Evolutionary conservation across 2,329 filamentous ascomycete genomes (phyloP).

Genomic region (Fusarium paranaense): DNA sequence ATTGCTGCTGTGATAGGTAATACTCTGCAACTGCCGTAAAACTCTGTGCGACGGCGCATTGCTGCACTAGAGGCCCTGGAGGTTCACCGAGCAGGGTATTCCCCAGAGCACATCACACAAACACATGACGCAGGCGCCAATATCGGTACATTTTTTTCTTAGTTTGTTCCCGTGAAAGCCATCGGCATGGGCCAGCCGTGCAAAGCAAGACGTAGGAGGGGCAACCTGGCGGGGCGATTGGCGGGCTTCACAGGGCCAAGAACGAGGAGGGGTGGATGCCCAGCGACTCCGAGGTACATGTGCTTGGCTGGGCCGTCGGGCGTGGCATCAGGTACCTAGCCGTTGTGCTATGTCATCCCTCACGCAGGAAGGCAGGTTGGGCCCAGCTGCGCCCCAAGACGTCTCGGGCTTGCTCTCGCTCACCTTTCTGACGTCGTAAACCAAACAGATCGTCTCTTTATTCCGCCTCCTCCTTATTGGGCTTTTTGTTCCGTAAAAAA

Average conservation of each 20-base stretch:
- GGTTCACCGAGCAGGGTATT: constrained; percentile 15
- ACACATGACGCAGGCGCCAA: constrained; percentile 1
- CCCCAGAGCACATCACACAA: constrained; percentile 18
- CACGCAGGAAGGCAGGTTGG: constrained; percentile 27
- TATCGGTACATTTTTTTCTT: constrained; percentile 35
- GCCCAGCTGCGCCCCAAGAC: constrained; percentile 42
- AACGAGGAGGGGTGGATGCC: constrained; percentile 30
- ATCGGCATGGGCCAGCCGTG: constrained; percentile 25
- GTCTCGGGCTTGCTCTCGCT: constrained; percentile 37
- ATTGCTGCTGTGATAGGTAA: constrained; percentile 9
- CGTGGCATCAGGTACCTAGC: constrained; percentile 14
- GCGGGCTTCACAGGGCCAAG: constrained; percentile 8
- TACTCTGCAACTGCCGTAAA: constrained; percentile 12
- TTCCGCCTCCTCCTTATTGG: constrained; percentile 21
- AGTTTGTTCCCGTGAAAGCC: constrained; percentile 10
- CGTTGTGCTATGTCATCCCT: constrained; percentile 41
- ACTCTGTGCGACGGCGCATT: constrained; percentile 19
- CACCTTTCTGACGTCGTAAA: constrained; percentile 39
- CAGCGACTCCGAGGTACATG: constrained; percentile 27
- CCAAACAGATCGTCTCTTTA: constrained; percentile 26
- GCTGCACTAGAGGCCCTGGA: constrained; percentile 17
- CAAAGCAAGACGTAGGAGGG: constrained; percentile 42
- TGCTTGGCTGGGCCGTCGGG: neutral
- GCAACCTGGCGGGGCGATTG: constrained; percentile 44
- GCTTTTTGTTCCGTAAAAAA: constrained; percentile 13